Evolutionary conservation across 768 basidiomycete genomes (phyloP), one percentile per base, ranked within the genome.

Genomic region (Tricholoma sp.): DNA sequence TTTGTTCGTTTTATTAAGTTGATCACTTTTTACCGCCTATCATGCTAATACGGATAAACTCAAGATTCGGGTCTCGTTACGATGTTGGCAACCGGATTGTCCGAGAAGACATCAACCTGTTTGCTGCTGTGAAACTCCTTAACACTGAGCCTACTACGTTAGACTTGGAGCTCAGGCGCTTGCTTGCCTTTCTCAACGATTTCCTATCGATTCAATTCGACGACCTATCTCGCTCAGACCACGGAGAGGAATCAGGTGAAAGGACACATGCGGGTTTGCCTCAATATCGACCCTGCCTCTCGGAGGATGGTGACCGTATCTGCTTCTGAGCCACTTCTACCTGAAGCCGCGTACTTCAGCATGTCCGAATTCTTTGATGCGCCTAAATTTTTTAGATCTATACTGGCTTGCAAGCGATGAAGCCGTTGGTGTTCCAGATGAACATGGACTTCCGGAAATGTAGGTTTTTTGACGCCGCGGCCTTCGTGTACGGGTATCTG

Each of bases 291-390:
- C n/a, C 7, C 19, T 9, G 21, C 47, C 29, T 49, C 10, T n/a
- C 55, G 63, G 45, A 54, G 34, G 50, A 62, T 69, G 60, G n/a
- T n/a, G n/a, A n/a, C n/a, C n/a, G n/a, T n/a, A n/a, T n/a, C n/a
- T n/a, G n/a, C n/a, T n/a, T n/a, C n/a, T n/a, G n/a, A n/a, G n/a
- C n/a, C n/a, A n/a, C n/a, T n/a, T n/a, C n/a, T n/a, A n/a, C n/a
- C n/a, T 9, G 69, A 70, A 57, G 68, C 68, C n/a, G 64, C 69
- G 9, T 68, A 59, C 50, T 35, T 35, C 34, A 35, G 34, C 8
- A 35, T 35, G 16, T 10, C n/a, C n/a, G n/a, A n/a, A n/a, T n/a
- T n/a, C n/a, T n/a, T n/a, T n/a, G n/a, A n/a, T n/a, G n/a, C n/a
- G n/a, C n/a, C n/a, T n/a, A n/a, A n/a, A n/a, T n/a, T n/a, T n/a